Percentiles rank a stretch among this genome's conserved stretches.
These are phyloP conservation scores for Pseudoscleropodium purum DNA, from an alignment of 225 moss, liverwort and hornwort species.

Conservation along the genomic window DNA sequence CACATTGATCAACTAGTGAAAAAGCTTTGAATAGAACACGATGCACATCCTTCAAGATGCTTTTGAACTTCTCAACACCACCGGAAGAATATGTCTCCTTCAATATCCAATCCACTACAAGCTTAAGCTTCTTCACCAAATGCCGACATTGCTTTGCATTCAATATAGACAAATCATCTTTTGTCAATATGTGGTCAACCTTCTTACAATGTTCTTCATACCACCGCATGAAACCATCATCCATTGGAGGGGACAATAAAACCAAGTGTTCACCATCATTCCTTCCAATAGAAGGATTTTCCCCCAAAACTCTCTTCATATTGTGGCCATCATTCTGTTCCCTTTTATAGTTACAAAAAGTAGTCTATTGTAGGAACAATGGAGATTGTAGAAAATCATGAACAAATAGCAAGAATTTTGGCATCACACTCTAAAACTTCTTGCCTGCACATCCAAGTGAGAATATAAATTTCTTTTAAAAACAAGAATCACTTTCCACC, in stretches of 20 bases:
- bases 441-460: not conserved
- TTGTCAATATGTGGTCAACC: not conserved
- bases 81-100: not conserved
- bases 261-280: not conserved
- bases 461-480: not conserved
- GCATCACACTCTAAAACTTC: too few species aligned
- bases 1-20: not conserved
- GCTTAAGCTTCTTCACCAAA: not conserved
- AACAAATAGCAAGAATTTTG: not conserved
- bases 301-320: rapidly evolving
- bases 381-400: not conserved
- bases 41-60: not conserved
- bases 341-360: not conserved
- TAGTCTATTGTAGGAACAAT: not conserved
- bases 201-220: not conserved
- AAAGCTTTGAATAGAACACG: not conserved
- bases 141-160: not conserved
- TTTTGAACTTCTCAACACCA: not conserved
- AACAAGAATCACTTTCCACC: not conserved
- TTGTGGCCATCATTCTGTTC: not conserved
- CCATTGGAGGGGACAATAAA: rapidly evolving
- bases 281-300: not conserved
- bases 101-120: not conserved
- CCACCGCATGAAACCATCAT: not conserved
- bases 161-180: not conserved